Evolutionary conservation across 371 early-diverging fungal genomes (phyloP).

Genomic region (Mortierella sp.): DNA sequence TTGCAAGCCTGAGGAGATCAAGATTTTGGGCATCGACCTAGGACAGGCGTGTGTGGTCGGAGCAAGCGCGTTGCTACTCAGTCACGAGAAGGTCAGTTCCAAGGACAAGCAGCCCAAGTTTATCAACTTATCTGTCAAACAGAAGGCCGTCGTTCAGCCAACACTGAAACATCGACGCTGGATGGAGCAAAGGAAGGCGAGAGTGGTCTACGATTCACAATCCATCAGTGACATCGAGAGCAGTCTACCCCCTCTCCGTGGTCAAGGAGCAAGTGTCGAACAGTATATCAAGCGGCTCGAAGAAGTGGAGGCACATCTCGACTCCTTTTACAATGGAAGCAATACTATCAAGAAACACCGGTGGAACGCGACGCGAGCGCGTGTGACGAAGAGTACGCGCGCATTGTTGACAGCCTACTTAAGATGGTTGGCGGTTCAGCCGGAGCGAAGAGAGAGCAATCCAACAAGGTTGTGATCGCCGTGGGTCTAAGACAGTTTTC

Average conservation of each 20-base stretch:
- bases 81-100: neutral
- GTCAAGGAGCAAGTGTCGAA: neutral
- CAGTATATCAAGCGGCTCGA: neutral
- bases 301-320: neutral
- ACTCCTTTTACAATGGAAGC: constrained; percentile 1
- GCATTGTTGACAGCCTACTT: too few relatives aligned
- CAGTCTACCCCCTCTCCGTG: neutral
- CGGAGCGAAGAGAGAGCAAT: too few relatives aligned
- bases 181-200: constrained; percentile 1
- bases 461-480: too few relatives aligned
- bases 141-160: constrained; percentile 16
- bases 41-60: constrained; percentile 20
- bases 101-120: neutral
- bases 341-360: too few relatives aligned
- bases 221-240: constrained; percentile 11
- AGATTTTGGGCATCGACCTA: constrained; percentile 17
- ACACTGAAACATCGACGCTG: constrained; percentile 12
- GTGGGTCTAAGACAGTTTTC: too few relatives aligned
- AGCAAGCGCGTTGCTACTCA: constrained; percentile 8
- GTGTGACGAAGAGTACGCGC: too few relatives aligned
- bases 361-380: too few relatives aligned
- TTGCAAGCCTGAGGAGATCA: constrained; percentile 5
- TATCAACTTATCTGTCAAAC: constrained; percentile 9
- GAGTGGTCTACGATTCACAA: neutral
- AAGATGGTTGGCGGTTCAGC: too few relatives aligned